Conservation (phyloP, 2,329 filamentous ascomycete species). For the Sarocladium strictum region DNA sequence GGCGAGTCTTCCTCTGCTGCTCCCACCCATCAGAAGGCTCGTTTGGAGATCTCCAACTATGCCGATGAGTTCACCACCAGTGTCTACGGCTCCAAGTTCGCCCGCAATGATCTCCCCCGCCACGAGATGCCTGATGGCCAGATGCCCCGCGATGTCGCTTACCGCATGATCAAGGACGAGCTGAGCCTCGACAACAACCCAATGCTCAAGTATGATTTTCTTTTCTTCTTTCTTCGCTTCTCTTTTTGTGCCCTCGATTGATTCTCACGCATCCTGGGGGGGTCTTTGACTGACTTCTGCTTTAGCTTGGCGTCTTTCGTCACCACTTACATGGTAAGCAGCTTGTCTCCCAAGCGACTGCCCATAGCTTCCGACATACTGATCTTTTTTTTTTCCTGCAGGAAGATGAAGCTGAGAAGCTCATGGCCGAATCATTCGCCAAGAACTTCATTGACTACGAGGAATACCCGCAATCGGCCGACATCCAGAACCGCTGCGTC, state of each 20-base stretch:
- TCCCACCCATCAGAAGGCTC: slow-evolving; percentile 13
- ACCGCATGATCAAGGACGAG: slow-evolving; percentile 95
- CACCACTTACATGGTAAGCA: slow-evolving; percentile 84
- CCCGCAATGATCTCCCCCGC: slow-evolving; percentile 71
- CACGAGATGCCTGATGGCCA: slow-evolving; percentile 82
- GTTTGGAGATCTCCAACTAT: slow-evolving; percentile 43
- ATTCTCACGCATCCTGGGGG: too few species aligned
- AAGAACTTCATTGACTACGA: slow-evolving; percentile 96
- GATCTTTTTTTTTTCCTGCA: too few species aligned
- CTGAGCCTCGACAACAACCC: slow-evolving; percentile 87
- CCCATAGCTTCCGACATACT: not conserved
- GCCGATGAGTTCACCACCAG: slow-evolving; percentile 63
- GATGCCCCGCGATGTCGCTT: slow-evolving; percentile 91
- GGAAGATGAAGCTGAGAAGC: slow-evolving; percentile 93
- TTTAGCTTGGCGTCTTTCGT: slow-evolving; percentile 84
- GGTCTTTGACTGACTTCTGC: slow-evolving; percentile 9
- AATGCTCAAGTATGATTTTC: slow-evolving; percentile 62
- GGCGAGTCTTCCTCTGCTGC: slow-evolving; percentile 14
- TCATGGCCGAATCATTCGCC: slow-evolving; percentile 86
- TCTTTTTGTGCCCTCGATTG: too few species aligned
- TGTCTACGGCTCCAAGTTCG: slow-evolving; percentile 85
- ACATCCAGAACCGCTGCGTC: slow-evolving; percentile 88
- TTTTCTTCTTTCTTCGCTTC: not conserved
- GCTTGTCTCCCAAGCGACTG: not conserved
- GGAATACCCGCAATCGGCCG: slow-evolving; percentile 73